Base-by-base conservation (phyloP, 768 basidiomycete genomes). In the Tephrocybe rancida region DNA sequence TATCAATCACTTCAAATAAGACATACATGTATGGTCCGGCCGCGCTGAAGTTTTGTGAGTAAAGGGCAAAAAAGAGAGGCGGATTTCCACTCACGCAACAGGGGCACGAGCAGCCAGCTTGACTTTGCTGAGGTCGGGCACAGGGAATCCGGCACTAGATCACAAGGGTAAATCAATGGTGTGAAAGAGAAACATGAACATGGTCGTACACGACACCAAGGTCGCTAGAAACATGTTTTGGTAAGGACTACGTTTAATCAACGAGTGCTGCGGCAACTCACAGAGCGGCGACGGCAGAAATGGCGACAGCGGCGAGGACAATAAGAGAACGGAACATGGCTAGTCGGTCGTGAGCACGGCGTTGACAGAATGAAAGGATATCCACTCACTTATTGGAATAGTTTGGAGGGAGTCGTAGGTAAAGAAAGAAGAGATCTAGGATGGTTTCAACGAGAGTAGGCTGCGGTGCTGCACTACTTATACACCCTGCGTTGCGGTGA, bases 321-420 rank as follows among this genome's bases (percentile, higher is more conserved):
- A 57, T 26, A 21, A 54, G 34, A 54, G 56, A 50, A 24, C 56
- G 43, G 43, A 54, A 46, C 56, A 57, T 57, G 25, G 25, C 41
- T 52, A 22, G n/a, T 32, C 11, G 21, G 16, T 25, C n/a, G 24
- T 48, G 19, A 48, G 35, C n/a, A 4, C 8, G 8, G 8, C 6
- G 19, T 18, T 24, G 4, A 16, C 5, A 27, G 9, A 3, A 37
- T 32, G 27, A 29, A 14, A 10, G 25, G 21, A 48, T 19, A 47
- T 27, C 22, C 32, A 14, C 19, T 38, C 7, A 45, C 35, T 29
- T 19, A 13, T 38, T 26, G 25, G 5, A 5, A 38, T 13, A 11
- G 30, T 3, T n/a, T 19, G 11, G 13, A 8, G 21, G 21, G 29
- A n/a, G 22, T n/a, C 14, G 35, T 27, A 24, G 35, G 19, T 1